phyloP scores from a whole-genome alignment of 1,284 basidiomycete species.

The Moesziomyces sp. region DNA sequence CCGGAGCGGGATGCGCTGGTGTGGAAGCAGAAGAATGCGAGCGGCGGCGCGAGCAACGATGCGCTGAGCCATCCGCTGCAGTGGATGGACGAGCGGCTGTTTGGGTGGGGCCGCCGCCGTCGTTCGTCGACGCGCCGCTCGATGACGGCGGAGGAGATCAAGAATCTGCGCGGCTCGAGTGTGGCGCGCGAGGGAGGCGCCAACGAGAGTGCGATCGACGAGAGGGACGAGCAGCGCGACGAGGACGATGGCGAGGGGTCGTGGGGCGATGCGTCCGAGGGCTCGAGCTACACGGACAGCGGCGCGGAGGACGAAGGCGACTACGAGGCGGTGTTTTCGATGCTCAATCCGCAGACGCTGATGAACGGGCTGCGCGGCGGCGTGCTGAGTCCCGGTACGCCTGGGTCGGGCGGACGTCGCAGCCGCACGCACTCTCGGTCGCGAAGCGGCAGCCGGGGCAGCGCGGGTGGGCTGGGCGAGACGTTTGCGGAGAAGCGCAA shows the following conservation, averaged over 20 bases:
- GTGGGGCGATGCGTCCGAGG: conserved; percentile 39
- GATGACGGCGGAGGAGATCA: conserved; percentile 46
- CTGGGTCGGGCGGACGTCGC: conserved; percentile 28
- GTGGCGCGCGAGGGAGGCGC: conserved; percentile 10
- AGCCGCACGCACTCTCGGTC: conserved; percentile 53
- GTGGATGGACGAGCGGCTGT: conserved; percentile 91
- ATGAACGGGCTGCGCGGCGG: conserved; percentile 35
- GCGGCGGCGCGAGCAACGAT: conserved; percentile 37
- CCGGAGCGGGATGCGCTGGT: conserved; percentile 49
- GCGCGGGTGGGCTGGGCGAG: conserved; percentile 33
- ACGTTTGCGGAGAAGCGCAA: conserved; percentile 63
- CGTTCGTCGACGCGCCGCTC: conserved; percentile 45
- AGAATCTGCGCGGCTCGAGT: conserved; percentile 20
- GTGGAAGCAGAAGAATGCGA: conserved; percentile 50
- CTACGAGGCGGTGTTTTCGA: conserved; percentile 63
- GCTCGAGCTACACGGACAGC: conserved; percentile 36
- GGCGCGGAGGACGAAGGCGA: conserved; percentile 62
- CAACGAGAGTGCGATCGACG: conserved; percentile 22
- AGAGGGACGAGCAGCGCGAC: conserved; percentile 20
- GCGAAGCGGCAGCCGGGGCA: conserved; percentile 49
- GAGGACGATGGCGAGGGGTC: conserved; percentile 39
- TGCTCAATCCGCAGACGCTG: conserved; percentile 48
- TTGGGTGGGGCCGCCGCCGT: conserved; percentile 76
- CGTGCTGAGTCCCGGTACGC: conserved; percentile 41
- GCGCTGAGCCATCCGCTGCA: conserved; percentile 66